phyloP scores from a whole-genome alignment of 148 eudicot species.

The Polygonum aviculare region DNA sequence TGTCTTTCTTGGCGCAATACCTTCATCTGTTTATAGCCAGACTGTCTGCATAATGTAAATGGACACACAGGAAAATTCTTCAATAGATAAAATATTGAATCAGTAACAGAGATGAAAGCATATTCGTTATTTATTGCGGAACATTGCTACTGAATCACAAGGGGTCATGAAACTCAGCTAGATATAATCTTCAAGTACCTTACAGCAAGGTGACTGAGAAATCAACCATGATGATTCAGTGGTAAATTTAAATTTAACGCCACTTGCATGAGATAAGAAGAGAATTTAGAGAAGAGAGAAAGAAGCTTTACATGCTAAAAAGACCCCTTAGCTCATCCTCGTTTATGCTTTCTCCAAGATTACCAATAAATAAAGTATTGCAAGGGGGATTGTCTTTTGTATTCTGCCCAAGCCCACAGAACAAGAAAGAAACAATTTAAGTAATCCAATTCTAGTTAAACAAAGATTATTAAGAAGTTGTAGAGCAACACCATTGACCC shows the following conservation, averaged over 20 bases:
- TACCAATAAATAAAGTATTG: slow-evolving; percentile 92
- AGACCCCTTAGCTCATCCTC: slow-evolving; percentile 93
- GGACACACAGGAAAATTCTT: not conserved
- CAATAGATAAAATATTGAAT: not conserved
- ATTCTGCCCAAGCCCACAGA: slow-evolving; percentile 39
- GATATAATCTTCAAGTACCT: not conserved
- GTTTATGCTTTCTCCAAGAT: slow-evolving; percentile 81
- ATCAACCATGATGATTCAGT: not conserved
- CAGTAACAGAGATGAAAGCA: not conserved
- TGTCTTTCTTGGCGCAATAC: slow-evolving; percentile 94
- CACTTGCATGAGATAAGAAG: not conserved
- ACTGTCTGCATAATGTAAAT: slow-evolving; percentile 50
- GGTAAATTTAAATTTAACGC: not conserved
- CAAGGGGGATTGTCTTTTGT: slow-evolving; percentile 97
- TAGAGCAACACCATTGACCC: not conserved
- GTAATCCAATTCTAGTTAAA: not conserved
- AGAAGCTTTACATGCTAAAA: slow-evolving; percentile 55
- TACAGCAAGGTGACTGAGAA: not conserved
- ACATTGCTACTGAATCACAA: not conserved
- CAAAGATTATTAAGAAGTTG: not conserved
- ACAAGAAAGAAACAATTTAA: slow-evolving; percentile 11
- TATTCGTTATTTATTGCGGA: not conserved
- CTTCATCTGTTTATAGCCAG: slow-evolving; percentile 97
- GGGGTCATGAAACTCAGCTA: not conserved
- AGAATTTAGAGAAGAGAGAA: slow-evolving; percentile 1